Percentiles rank a stretch among this genome's conserved stretches.
Conservation (phyloP, 2,329 filamentous ascomycete species). For the Xylariales sp. region DNA sequence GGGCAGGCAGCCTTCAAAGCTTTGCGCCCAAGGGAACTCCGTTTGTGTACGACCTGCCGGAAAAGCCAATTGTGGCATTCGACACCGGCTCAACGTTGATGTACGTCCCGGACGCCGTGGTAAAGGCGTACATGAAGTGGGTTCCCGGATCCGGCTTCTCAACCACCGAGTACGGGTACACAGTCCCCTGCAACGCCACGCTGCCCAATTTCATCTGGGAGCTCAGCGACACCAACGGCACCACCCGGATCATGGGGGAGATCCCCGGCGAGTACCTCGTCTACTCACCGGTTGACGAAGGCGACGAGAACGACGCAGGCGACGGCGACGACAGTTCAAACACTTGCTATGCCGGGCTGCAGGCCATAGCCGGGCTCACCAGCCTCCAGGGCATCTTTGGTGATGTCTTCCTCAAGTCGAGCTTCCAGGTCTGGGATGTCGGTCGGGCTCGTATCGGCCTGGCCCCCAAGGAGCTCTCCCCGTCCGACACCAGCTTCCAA, state of each 20-base stretch:
- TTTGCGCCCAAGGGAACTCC: slow-evolving; percentile 27
- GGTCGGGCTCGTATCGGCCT: slow-evolving; percentile 39
- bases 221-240: slow-evolving; percentile 37
- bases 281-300: slow-evolving; percentile 45
- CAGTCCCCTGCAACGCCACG: slow-evolving; percentile 51
- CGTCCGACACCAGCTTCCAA: no score
- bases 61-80: slow-evolving; percentile 48
- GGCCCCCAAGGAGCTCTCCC: no score
- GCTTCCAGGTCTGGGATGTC: slow-evolving; percentile 69
- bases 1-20: slow-evolving; percentile 30
- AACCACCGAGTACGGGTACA: slow-evolving; percentile 41
- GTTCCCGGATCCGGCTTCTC: slow-evolving; percentile 49
- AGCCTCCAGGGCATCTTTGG: slow-evolving; percentile 66
- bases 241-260: slow-evolving; percentile 41
- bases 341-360: slow-evolving; percentile 72
- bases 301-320: no score
- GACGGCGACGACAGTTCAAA: slow-evolving; percentile 27
- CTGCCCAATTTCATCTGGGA: slow-evolving; percentile 56
- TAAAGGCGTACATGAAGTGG: slow-evolving; percentile 53
- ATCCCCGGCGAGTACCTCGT: slow-evolving; percentile 53
- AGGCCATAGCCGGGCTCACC: slow-evolving; percentile 41
- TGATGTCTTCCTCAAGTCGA: slow-evolving; percentile 73
- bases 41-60: slow-evolving; percentile 30
- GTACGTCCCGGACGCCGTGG: slow-evolving; percentile 53
- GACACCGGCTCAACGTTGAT: slow-evolving; percentile 69